Evolutionary conservation across 768 basidiomycete species (phyloP), one percentile per base, ranked within the genome.

Genomic region (Russula virescens): DNA sequence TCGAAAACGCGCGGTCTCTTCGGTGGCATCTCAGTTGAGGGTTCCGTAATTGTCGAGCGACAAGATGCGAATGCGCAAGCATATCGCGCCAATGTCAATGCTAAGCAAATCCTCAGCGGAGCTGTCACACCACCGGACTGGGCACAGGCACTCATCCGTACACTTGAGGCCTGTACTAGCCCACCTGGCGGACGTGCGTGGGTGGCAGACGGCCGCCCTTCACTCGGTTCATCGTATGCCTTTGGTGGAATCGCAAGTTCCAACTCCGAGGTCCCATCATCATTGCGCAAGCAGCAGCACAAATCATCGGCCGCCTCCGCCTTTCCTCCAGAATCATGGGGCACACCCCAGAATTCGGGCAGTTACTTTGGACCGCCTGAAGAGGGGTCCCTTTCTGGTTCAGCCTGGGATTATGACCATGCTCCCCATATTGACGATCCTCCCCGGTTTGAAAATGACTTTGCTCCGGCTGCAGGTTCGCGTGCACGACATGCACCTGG

Each of bases 1-100:
- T 89, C 88, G 9, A 96, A 95, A 73, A 94, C 94, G 1, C 84
- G 90, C 58, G 96, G 96, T 23, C 81, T 98, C 3, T 98, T 97
- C 64, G 95, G 96, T 34, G 96, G 96, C 6, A 80, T 97, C 13
- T 93, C 91, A 19, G 72, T 91, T 13, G 89, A 91, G 76, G 94
- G 94, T 14, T 91, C 89, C 1, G 86, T 97, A 55, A 94, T 98
- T 62, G 81, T 97, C 18, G 96, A 97, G 74, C 84, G 96, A 43
- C 89, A 94, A 70, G 96, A 99, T 73, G 92, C 94, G 10, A 98
- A 97, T 71, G 77, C 83, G 1, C 79, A 86, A 53, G 95, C 95
- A 2, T 97, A 97, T 70, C 73, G 75, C 31, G 80, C 83, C 2
- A 81, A 87, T 58, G 90, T 94, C 19, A 85, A 87, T 1, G 87